phyloP scores from a whole-genome alignment of 176 grass and related monocot species.

The Urochloa ruziziensis region DNA sequence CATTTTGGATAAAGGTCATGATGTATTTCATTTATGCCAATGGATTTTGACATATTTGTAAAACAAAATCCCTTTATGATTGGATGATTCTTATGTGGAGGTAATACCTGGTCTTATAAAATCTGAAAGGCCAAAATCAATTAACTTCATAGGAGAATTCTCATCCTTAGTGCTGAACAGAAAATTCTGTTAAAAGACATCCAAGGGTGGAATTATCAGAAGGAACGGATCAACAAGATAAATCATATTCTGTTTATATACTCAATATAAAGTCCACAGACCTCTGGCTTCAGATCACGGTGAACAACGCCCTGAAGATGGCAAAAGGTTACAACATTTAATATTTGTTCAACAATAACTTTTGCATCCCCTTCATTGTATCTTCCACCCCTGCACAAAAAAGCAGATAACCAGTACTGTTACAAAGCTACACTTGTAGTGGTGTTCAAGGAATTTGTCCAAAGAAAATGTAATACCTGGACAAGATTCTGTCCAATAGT shows the following conservation, averaged over 20 bases:
- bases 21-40: constrained; percentile 4
- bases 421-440: constrained; percentile 26
- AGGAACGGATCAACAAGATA: background rate
- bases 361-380: constrained; percentile 93
- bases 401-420: constrained; percentile 25
- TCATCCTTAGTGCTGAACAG: constrained; percentile 88
- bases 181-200: constrained; percentile 75
- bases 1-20: background rate
- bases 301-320: constrained; percentile 98
- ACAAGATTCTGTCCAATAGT: constrained; percentile 90
- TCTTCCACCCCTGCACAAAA: constrained; percentile 82
- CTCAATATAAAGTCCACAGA: constrained; percentile 42
- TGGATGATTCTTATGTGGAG: constrained; percentile 19
- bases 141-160: constrained; percentile 93
- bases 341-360: constrained; percentile 86
- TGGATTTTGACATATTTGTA: background rate
- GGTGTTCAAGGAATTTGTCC: background rate
- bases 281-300: constrained; percentile 99
- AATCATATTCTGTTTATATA: background rate
- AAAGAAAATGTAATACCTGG: constrained; percentile 67
- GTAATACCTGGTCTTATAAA: constrained; percentile 89
- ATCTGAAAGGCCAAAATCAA: constrained; percentile 99
- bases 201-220: constrained; percentile 30
- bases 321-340: constrained; percentile 95
- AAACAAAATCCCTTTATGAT: background rate